These are phyloP conservation scores for Urochloa ruziziensis DNA, from an alignment of 176 grass and related monocot genomes.

Conservation along the genomic window DNA sequence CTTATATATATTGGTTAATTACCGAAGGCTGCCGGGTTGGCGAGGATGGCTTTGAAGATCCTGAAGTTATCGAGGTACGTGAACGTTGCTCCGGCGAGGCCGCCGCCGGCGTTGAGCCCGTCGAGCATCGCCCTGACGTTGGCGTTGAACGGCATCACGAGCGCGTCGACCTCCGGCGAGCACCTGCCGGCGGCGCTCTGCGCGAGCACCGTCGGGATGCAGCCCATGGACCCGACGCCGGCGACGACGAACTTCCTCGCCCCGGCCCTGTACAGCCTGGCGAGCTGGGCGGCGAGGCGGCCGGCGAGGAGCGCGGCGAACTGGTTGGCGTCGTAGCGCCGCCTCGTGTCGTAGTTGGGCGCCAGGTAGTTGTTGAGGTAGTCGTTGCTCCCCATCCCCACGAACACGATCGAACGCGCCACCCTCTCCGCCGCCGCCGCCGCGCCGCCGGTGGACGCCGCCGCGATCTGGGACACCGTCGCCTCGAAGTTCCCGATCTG, in stretches of 20 bases:
- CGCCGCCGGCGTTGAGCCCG: constrained; percentile 27
- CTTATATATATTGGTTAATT: too few species aligned
- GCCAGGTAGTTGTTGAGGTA: constrained; percentile 83
- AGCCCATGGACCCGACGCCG: constrained; percentile 42
- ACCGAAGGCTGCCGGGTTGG: constrained; percentile 21
- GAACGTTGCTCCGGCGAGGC: constrained; percentile 7
- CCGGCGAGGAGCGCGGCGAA: constrained; percentile 53
- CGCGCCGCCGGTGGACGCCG: not conserved
- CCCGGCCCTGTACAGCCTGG: constrained; percentile 42
- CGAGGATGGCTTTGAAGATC: constrained; percentile 34
- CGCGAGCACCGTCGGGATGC: constrained; percentile 55
- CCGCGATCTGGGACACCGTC: constrained; percentile 31
- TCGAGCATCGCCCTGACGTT: constrained; percentile 28
- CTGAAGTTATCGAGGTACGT: constrained; percentile 43
- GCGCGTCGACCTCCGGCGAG: constrained; percentile 41
- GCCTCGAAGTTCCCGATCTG: constrained; percentile 53
- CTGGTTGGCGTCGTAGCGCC: constrained; percentile 32
- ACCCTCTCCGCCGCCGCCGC: not conserved
- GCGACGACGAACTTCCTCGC: constrained; percentile 46
- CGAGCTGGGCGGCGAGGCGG: constrained; percentile 49
- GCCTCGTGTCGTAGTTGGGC: constrained; percentile 57
- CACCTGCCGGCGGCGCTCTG: constrained; percentile 16
- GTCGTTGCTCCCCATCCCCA: constrained; percentile 71
- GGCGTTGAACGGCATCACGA: constrained; percentile 40
- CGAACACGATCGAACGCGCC: constrained; percentile 45